phyloP scores from a whole-genome alignment of 2,329 filamentous ascomycete species.

The Alternaria dauci region DNA sequence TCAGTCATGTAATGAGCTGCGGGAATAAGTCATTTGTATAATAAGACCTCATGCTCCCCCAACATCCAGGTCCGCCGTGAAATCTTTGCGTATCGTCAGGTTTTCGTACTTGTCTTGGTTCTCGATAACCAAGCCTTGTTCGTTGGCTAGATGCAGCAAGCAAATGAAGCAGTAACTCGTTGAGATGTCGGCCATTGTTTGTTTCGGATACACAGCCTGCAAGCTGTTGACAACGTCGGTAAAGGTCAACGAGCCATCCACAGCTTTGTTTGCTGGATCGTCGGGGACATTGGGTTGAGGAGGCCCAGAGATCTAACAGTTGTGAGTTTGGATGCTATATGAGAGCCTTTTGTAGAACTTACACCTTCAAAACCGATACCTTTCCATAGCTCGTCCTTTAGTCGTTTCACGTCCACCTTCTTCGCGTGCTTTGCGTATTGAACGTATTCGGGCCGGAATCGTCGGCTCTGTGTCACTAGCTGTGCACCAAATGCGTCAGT shows the following conservation, averaged over 20 bases:
- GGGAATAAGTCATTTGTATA: no score
- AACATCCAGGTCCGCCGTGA: constrained; percentile 51
- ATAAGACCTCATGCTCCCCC: constrained; percentile 15
- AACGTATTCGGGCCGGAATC: constrained; percentile 70
- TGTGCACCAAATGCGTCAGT: constrained; percentile 69
- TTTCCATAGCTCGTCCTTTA: constrained; percentile 73
- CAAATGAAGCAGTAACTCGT: constrained; percentile 95
- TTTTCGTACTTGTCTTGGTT: constrained; percentile 63
- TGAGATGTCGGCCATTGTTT: constrained; percentile 90
- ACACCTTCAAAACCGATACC: constrained; percentile 64
- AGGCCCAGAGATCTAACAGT: constrained; percentile 30
- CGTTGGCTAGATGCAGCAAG: constrained; percentile 87
- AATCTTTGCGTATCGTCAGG: constrained; percentile 59
- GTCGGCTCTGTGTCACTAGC: constrained; percentile 67
- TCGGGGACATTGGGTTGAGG: constrained; percentile 24
- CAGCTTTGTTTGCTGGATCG: constrained; percentile 52
- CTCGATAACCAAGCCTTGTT: constrained; percentile 84
- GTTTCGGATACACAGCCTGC: constrained; percentile 83
- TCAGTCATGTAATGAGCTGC: no score
- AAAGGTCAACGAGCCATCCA: constrained; percentile 74
- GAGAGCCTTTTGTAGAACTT: constrained; percentile 11
- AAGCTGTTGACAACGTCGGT: constrained; percentile 91
- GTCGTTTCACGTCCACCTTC: constrained; percentile 70
- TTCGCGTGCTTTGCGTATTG: constrained; percentile 72
- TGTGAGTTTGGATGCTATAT: constrained; percentile 17